Evolutionary conservation across 208 protist species (phyloP), one percentile per base, ranked within the genome.

Genomic region (Leishmania guyanensis): DNA sequence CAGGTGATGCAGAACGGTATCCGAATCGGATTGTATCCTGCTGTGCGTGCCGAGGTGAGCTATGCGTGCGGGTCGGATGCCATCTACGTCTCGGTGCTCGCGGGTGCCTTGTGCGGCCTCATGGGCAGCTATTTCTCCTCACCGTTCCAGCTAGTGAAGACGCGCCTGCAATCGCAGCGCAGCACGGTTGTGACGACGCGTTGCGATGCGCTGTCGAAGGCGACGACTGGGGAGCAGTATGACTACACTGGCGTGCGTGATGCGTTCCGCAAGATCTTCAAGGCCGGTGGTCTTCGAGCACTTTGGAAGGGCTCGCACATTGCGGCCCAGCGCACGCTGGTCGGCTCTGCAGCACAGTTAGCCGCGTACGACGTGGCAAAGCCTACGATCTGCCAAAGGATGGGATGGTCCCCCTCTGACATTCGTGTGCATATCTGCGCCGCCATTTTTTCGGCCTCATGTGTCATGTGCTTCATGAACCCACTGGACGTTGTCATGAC

Each of bases 401-500:
- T 75, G 3, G 86, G 85, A 60, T 81, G 60, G 65, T 8, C 60
- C 3, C 74, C 81, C 29, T 75, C 84, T 10, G 91, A 93, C 74
- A 78, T 87, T 8, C 84, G 84, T 36, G 86, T 93, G 54, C 91
- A 95, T 83, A 73, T 92, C 33, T 80, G 75, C 69, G 62, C 88
- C 12, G 82, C 89, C 56, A 53, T 88, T 46, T 72, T 87, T 66
- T 78, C 89, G 0, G 73, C 90, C 14, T 50, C 81, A 16, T 84
- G 82, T 60, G 64, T 91, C 2, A 80, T 88, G 22, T 16, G 78
- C 8, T 84, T 89, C 53, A 91, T 91, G 80, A 93, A 91, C 69
- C 90, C 90, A 17, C 80, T 94, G 8, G 88, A 93, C 60, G 89
- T 95, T 53, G 87, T 95, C 53, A 93, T 92, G 90, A 93, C 87